Evolutionary conservation across 306 rosid species (phyloP).

Genomic region (Ziziphus jujuba): DNA sequence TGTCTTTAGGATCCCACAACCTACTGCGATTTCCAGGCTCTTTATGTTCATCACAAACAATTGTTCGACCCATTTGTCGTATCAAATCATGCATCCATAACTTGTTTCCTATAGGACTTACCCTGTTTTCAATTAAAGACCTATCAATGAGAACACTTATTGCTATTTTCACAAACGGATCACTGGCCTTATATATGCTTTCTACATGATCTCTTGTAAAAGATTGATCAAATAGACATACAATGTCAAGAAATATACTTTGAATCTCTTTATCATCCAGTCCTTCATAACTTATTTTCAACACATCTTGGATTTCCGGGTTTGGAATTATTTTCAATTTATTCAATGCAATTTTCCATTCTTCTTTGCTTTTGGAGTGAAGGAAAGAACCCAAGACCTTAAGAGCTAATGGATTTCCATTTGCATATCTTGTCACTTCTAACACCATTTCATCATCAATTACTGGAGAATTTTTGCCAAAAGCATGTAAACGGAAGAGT

Average conservation of each 20-base stretch:
- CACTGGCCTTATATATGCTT: neutral
- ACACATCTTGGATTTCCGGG: neutral
- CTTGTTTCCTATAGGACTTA: neutral
- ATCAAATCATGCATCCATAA: constrained; percentile 33
- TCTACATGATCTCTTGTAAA: neutral
- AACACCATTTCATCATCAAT: neutral
- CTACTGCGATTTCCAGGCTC: too few species aligned
- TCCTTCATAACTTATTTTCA: neutral
- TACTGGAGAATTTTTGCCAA: neutral
- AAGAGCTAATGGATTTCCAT: neutral
- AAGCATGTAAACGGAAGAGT: neutral
- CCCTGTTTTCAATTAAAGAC: neutral
- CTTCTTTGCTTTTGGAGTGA: neutral
- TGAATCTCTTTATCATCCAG: neutral
- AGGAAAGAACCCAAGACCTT: neutral
- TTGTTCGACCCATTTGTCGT: constrained; percentile 33
- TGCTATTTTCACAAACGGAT: neutral
- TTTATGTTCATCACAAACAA: too few species aligned
- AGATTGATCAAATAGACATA: too few species aligned
- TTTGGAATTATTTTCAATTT: neutral
- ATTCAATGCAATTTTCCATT: constrained; percentile 1
- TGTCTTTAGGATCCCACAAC: too few species aligned
- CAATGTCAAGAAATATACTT: too few species aligned
- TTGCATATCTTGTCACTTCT: neutral
- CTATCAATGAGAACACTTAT: neutral